Conservation (phyloP, 306 rosid genomes). For the Malus fusca region DNA sequence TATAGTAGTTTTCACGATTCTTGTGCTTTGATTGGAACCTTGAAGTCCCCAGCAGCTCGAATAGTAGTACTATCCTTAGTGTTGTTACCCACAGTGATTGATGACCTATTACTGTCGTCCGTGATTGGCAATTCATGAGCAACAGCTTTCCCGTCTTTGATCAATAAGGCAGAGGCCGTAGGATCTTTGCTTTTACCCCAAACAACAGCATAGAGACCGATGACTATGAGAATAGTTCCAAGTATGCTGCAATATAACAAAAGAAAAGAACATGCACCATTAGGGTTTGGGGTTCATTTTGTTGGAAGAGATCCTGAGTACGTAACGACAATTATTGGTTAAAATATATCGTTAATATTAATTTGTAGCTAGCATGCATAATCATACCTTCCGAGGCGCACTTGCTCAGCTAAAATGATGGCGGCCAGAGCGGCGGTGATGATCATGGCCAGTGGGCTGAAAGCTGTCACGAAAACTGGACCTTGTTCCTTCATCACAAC, state of each 20-base stretch:
- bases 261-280: neutral
- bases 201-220: conserved; percentile 85
- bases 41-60: conserved; percentile 10
- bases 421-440: conserved; percentile 80
- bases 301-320: neutral
- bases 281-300: neutral
- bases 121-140: conserved; percentile 55
- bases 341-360: too few relatives aligned
- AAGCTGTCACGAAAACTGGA: conserved; percentile 89
- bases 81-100: conserved; percentile 20
- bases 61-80: conserved; percentile 2
- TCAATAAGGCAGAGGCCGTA: conserved; percentile 5
- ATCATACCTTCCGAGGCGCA: conserved; percentile 78
- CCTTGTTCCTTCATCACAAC: conserved; percentile 74
- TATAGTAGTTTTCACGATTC: neutral
- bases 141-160: conserved; percentile 26
- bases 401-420: conserved; percentile 62
- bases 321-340: neutral
- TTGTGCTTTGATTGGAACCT: conserved; percentile 7
- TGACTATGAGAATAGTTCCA: conserved; percentile 76
- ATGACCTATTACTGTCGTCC: conserved; percentile 16
- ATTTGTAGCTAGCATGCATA: neutral
- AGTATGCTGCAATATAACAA: conserved; percentile 38
- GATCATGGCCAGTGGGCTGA: conserved; percentile 91
- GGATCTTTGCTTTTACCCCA: conserved; percentile 92